Evolutionary conservation across 2,329 filamentous ascomycete species (phyloP).

Genomic region (Sphaerulina musiva): DNA sequence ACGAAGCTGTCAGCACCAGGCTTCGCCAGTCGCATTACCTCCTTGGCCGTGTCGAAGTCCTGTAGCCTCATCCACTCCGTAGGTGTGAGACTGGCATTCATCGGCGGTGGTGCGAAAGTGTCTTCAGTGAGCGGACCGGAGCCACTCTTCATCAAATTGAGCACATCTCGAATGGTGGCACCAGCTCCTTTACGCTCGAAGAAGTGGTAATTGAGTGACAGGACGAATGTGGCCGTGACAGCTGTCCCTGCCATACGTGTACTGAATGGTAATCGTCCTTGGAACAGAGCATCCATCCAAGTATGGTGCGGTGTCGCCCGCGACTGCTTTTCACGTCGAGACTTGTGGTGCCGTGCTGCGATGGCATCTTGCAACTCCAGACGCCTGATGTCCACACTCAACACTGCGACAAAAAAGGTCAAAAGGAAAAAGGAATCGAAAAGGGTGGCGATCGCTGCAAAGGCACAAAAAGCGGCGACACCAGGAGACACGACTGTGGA

Average conservation of each 20-base stretch:
- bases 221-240: slow-evolving; percentile 64
- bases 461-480: slow-evolving; percentile 68
- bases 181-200: slow-evolving; percentile 52
- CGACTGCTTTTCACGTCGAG: slow-evolving; percentile 21
- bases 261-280: slow-evolving; percentile 60
- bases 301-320: slow-evolving; percentile 35
- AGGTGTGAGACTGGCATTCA: slow-evolving; percentile 70
- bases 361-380: slow-evolving; percentile 70
- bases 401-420: slow-evolving; percentile 71
- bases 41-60: slow-evolving; percentile 69
- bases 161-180: slow-evolving; percentile 28
- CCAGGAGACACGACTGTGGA: slow-evolving; percentile 62
- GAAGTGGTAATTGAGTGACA: slow-evolving; percentile 72
- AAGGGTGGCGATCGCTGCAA: slow-evolving; percentile 65
- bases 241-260: slow-evolving; percentile 69
- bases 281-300: slow-evolving; percentile 57
- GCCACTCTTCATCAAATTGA: slow-evolving; percentile 21
- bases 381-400: slow-evolving; percentile 71
- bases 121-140: slow-evolving; percentile 23
- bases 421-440: slow-evolving; percentile 74
- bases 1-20: slow-evolving; percentile 65
- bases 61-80: slow-evolving; percentile 70
- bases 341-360: slow-evolving; percentile 34
- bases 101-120: slow-evolving; percentile 45
- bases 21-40: slow-evolving; percentile 70